Evolutionary conservation across 768 basidiomycete species (phyloP), one percentile per base, ranked within the genome.

Genomic region (Daedalea quercina): DNA sequence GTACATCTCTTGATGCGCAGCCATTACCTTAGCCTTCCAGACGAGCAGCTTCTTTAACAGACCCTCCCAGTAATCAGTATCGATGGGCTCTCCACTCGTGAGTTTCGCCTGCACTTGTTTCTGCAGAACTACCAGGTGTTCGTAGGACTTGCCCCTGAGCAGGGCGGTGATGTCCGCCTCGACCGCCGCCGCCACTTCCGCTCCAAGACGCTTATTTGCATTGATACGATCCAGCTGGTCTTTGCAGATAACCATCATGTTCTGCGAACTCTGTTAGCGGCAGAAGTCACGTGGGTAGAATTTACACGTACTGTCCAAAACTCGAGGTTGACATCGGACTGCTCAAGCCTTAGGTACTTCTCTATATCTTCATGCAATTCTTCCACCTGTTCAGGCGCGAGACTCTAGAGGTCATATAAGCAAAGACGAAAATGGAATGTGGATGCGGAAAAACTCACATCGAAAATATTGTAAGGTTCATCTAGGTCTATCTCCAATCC

Each of bases 401-500:
- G 76, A 67, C 85, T 97, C 91, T 94, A 59, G 13, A 48, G 33
- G 3, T 13, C 2, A 45, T 17, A 57, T 56, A 37, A 54, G 49
- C 28, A 35, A 47, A 49, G 9, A 25, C 20, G 51, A 41, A 26
- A 3, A 17, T n/a, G 23, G 2, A 0, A 12, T 23, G 13, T 9
- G 11, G n/a, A 24, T 23, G 12, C 47, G 23, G 26, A n/a, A 45
- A 22, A 2, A 74, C 88, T 56, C 66, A 94, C 94, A 57, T 96
- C 92, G 57, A 98, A 86, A 59, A 99, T 98, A 61, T 89, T 90
- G 72, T 98, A 99, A 1, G 96, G 96, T 65, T 99, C 96, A 59
- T 99, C 96, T 43, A 98, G 78, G 66, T 99, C 96, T 62, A 98
- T 96, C 69, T 99, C 96, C 47, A 99, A 77, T 24, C 92, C 94